phyloP scores from a whole-genome alignment of 805 yeast species.

The Starmerella apicola region DNA sequence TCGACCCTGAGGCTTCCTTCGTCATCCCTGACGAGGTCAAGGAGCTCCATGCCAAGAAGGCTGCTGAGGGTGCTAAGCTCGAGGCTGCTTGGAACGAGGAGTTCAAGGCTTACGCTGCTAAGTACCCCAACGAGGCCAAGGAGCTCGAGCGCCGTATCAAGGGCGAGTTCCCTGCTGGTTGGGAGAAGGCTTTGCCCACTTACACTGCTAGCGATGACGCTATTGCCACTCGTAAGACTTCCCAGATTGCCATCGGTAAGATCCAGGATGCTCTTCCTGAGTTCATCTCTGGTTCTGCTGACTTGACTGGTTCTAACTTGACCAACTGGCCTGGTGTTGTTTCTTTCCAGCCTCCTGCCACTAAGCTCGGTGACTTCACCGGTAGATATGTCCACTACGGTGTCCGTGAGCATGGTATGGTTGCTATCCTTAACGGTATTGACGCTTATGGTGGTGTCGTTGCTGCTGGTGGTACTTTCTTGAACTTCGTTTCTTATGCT shows the following conservation, averaged over 20 bases:
- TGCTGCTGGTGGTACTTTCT: constrained; percentile 94
- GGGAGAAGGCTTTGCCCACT: constrained; percentile 67
- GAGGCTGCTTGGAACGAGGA: constrained; percentile 66
- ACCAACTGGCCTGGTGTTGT: constrained; percentile 74
- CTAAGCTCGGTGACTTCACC: constrained; percentile 69
- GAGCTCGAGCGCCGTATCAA: constrained; percentile 68
- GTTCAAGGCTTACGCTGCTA: constrained; percentile 46
- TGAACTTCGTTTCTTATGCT: constrained; percentile 66
- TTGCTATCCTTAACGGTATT: constrained; percentile 96
- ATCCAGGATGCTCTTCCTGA: constrained; percentile 64
- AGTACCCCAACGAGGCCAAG: constrained; percentile 67
- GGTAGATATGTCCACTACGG: constrained; percentile 97
- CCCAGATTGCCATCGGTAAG: constrained; percentile 61
- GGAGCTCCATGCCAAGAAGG: constrained; percentile 46
- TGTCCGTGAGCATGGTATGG: constrained; percentile 99
- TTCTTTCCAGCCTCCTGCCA: constrained; percentile 82
- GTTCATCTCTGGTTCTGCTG: constrained; percentile 96
- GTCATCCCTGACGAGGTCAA: constrained; percentile 73
- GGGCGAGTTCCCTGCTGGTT: constrained; percentile 67
- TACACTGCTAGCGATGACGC: constrained; percentile 70
- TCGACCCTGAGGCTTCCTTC: constrained; percentile 73
- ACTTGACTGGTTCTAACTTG: constrained; percentile 91
- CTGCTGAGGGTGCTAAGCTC: constrained; percentile 49
- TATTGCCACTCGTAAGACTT: constrained; percentile 86
- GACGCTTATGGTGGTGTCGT: constrained; percentile 77